A percentile compares a stretch with the other conserved stretches of the same genome.
Conservation (phyloP, 306 rosid genomes). For the Inga oerstediana region DNA sequence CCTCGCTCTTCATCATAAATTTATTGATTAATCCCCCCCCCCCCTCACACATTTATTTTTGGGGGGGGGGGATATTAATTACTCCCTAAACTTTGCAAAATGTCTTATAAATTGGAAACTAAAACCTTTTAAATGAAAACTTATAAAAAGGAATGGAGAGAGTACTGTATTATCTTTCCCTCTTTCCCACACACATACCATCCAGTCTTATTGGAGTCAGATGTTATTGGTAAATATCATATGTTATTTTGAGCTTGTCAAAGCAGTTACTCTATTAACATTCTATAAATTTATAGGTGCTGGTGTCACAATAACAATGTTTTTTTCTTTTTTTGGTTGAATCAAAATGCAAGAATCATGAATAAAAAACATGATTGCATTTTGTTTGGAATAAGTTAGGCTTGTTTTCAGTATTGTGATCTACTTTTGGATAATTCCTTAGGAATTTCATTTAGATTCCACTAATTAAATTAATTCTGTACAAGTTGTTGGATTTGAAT, state of each 20-base stretch:
- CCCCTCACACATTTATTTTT: too few relatives aligned
- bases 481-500: not conserved
- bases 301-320: constrained; percentile 10
- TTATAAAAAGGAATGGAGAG: not conserved
- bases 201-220: not conserved
- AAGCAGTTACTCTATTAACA: not conserved
- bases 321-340: not conserved
- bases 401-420: constrained; percentile 16
- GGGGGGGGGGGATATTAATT: not conserved
- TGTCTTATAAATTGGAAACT: not conserved
- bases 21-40: not conserved
- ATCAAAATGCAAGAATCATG: not conserved
- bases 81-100: not conserved
- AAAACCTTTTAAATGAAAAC: not conserved
- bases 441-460: not conserved
- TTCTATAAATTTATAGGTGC: not conserved
- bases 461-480: not conserved
- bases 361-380: not conserved
- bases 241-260: constrained; percentile 27
- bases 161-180: not conserved
- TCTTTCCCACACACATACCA: not conserved
- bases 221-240: not conserved
- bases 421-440: constrained; percentile 24
- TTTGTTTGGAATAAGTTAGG: constrained; percentile 12
- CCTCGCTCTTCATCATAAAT: not conserved